These are phyloP conservation scores for Suillus cothurnatus DNA, from an alignment of 768 basidiomycete species.

Conservation along the genomic window DNA sequence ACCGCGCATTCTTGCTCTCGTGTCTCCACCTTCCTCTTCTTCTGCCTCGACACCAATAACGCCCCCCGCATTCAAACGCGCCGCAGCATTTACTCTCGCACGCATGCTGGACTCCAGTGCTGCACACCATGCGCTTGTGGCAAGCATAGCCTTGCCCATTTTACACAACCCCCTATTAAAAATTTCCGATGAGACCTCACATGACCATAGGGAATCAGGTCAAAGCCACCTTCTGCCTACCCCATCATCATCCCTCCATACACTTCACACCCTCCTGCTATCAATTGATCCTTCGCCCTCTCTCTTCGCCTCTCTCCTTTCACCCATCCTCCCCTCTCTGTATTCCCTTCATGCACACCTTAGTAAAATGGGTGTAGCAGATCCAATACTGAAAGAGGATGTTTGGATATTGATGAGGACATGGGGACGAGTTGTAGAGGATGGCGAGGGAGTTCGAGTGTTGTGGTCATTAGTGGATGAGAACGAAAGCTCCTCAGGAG, in stretches of 20 bases:
- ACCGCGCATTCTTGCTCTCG: slow-evolving; percentile 54
- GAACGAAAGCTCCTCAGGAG: background rate
- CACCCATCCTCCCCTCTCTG: slow-evolving; percentile 66
- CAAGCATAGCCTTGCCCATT: slow-evolving; percentile 43
- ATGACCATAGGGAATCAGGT: background rate
- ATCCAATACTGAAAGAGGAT: slow-evolving; percentile 63
- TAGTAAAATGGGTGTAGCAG: slow-evolving; percentile 55
- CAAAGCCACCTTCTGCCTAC: background rate
- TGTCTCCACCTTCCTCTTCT: slow-evolving; percentile 31
- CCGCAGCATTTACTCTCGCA: slow-evolving; percentile 69
- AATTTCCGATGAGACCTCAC: background rate
- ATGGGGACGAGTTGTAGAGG: slow-evolving; percentile 72
- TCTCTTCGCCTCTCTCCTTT: slow-evolving; percentile 62
- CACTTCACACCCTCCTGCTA: slow-evolving; percentile 57
- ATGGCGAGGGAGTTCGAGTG: slow-evolving; percentile 51
- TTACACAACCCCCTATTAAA: slow-evolving; percentile 57
- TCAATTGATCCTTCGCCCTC: slow-evolving; percentile 81
- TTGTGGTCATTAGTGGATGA: slow-evolving; percentile 58
- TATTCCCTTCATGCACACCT: slow-evolving; percentile 65
- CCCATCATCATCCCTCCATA: slow-evolving; percentile 48
- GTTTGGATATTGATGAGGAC: slow-evolving; percentile 63
- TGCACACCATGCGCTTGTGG: slow-evolving; percentile 18
- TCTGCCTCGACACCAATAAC: slow-evolving; percentile 16
- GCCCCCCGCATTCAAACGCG: slow-evolving; percentile 50
- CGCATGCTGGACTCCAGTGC: slow-evolving; percentile 53